Percentiles rank a stretch among this genome's conserved stretches.
Evolutionary conservation across 1,139 yeast genomes (phyloP).

Genomic region (Debaryomyces subglobosus): DNA sequence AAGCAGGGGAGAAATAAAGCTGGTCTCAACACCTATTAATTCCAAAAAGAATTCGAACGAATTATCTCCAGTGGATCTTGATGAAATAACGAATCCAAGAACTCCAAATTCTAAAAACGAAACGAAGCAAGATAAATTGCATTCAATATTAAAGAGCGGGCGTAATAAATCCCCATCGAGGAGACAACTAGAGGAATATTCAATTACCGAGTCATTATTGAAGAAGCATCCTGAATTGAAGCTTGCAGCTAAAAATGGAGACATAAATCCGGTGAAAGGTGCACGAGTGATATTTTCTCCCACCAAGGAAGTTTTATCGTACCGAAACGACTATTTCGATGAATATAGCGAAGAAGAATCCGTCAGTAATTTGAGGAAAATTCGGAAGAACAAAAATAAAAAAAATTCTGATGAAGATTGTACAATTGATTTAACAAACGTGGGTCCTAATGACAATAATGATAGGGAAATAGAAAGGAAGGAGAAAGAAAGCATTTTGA

Average conservation of each 20-base stretch:
- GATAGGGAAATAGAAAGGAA: neutral
- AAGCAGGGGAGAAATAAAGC: constrained; percentile 16
- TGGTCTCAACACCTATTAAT: constrained; percentile 18
- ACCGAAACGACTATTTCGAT: constrained; percentile 23
- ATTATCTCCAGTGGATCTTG: constrained; percentile 11
- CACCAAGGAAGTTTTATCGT: constrained; percentile 26
- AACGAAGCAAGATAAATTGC: constrained; percentile 5
- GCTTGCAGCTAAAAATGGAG: constrained; percentile 31
- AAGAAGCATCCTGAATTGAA: constrained; percentile 38
- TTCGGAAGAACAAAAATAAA: constrained; percentile 8
- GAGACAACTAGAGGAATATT: neutral
- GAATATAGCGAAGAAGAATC: constrained; percentile 8
- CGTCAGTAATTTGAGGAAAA: constrained; percentile 14
- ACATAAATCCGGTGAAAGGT: constrained; percentile 42
- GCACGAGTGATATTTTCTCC: constrained; percentile 51
- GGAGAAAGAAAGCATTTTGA: neutral
- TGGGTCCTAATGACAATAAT: neutral
- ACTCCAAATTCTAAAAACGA: constrained; percentile 7
- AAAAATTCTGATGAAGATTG: constrained; percentile 14
- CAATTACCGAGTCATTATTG: constrained; percentile 22
- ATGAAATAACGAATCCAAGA: constrained; percentile 7
- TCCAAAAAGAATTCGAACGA: constrained; percentile 6
- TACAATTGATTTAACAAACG: neutral
- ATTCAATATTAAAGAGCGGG: constrained; percentile 13
- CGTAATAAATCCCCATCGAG: constrained; percentile 5